Evolutionary conservation across 768 basidiomycete genomes (phyloP).

Genomic region (Mycena venus): DNA sequence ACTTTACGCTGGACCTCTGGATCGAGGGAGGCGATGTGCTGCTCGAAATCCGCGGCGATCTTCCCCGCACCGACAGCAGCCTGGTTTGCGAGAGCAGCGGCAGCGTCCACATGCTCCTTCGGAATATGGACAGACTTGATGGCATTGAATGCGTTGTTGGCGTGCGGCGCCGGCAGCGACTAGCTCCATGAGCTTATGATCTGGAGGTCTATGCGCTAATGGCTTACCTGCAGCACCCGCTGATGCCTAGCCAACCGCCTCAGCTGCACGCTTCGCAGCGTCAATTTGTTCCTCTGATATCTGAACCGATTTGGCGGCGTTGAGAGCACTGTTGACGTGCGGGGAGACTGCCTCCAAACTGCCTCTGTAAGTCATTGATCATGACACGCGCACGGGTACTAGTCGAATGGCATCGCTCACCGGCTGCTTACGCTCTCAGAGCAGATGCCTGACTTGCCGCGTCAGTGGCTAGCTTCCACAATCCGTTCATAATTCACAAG

Average conservation of each 20-base stretch:
- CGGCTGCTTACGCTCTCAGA: conserved; percentile 2
- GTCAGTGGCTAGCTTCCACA: conserved; percentile 21
- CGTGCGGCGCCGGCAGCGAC: conserved; percentile 11
- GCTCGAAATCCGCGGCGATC: conserved; percentile 2
- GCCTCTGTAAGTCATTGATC: conserved; percentile 6
- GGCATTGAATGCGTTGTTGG: conserved; percentile 4
- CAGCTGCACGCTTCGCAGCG: conserved; percentile 17
- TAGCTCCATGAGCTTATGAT: conserved; percentile 1
- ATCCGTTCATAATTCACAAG: conserved; percentile 12
- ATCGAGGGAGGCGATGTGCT: conserved; percentile 5
- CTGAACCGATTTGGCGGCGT: conserved; percentile 18
- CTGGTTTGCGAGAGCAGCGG: conserved; percentile 9
- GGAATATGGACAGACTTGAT: conserved; percentile 15
- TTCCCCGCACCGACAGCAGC: conserved; percentile 13
- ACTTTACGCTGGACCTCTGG: conserved; percentile 9
- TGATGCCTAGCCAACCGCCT: not conserved
- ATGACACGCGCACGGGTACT: not conserved
- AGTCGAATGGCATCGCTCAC: conserved; percentile 9
- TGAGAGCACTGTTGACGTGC: conserved; percentile 21
- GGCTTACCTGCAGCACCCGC: conserved; percentile 17
- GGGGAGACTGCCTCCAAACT: no score
- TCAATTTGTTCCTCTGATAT: conserved; percentile 13
- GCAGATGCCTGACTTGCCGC: conserved; percentile 12
- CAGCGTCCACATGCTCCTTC: conserved; percentile 12
- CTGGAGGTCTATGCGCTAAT: conserved; percentile 11